Evolutionary conservation across 2,329 filamentous ascomycete species (phyloP).

Genomic region (Pseudophaeomoniella oleicola): DNA sequence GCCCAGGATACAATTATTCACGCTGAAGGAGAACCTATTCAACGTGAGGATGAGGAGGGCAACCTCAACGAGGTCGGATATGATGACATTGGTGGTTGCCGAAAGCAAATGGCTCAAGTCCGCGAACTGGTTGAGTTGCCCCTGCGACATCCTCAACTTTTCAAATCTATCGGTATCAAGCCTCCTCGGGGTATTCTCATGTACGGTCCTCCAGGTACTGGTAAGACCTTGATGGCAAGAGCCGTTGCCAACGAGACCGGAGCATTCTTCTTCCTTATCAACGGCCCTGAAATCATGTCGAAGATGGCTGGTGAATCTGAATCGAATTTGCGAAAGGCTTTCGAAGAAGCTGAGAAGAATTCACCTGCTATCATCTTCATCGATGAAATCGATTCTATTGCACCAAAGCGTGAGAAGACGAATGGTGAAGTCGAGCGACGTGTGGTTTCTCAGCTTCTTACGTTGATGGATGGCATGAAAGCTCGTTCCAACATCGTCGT

Average conservation of each 20-base stretch:
- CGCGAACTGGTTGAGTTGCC: slow-evolving; percentile 96
- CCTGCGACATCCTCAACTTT: slow-evolving; percentile 90
- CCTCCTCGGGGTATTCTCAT: slow-evolving; percentile 95
- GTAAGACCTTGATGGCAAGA: slow-evolving; percentile 98
- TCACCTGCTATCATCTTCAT: slow-evolving; percentile 99
- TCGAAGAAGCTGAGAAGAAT: slow-evolving; percentile 99
- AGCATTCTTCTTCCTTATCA: slow-evolving; percentile 99
- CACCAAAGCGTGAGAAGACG: slow-evolving; percentile 98
- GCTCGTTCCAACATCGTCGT: slow-evolving; percentile 95
- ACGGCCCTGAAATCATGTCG: slow-evolving; percentile 98
- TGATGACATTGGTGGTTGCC: slow-evolving; percentile 97
- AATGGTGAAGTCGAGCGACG: slow-evolving; percentile 97
- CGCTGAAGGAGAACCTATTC: slow-evolving; percentile 92
- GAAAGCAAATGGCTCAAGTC: slow-evolving; percentile 99
- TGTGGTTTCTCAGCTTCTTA: slow-evolving; percentile 91
- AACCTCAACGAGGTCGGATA: slow-evolving; percentile 99
- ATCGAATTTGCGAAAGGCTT: slow-evolving; percentile 96
- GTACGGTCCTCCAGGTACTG: slow-evolving; percentile 91
- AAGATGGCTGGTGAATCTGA: slow-evolving; percentile 99
- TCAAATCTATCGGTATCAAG: slow-evolving; percentile 99
- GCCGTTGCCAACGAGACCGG: slow-evolving; percentile 98
- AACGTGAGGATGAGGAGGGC: slow-evolving; percentile 97
- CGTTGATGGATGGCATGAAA: slow-evolving; percentile 99
- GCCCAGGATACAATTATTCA: slow-evolving; percentile 98
- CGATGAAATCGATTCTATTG: slow-evolving; percentile 97